phyloP scores from a whole-genome alignment of 768 basidiomycete species.

The Pleurotus tuber-regium region DNA sequence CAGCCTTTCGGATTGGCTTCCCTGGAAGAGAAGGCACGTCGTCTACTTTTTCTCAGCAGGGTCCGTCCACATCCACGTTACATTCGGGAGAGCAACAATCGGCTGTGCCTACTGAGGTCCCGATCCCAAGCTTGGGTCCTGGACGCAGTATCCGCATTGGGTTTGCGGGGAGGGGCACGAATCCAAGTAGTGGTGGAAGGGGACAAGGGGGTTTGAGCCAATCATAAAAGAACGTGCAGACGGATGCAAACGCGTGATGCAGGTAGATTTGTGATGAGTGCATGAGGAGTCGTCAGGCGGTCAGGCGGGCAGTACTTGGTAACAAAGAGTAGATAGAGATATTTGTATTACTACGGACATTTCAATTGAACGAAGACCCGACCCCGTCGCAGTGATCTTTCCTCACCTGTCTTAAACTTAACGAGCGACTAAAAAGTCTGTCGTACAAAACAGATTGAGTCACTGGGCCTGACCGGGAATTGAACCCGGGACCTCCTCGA shows the following conservation, averaged over 20 bases:
- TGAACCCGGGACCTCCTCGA: slow-evolving; percentile 89
- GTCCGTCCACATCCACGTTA: slow-evolving; percentile 5
- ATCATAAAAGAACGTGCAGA: background rate
- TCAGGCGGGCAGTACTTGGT: too few relatives aligned
- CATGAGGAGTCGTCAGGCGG: too few relatives aligned
- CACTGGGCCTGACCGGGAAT: slow-evolving; percentile 52
- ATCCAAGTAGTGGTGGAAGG: slow-evolving; percentile 18
- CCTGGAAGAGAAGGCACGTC: slow-evolving; percentile 10
- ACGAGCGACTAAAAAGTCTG: too few relatives aligned
- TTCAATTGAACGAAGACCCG: too few relatives aligned
- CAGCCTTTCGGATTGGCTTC: slow-evolving; percentile 12
- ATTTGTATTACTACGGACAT: too few relatives aligned
- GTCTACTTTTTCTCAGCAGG: slow-evolving; percentile 2
- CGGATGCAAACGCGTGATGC: too few relatives aligned
- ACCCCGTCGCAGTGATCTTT: too few relatives aligned
- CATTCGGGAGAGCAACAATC: slow-evolving; percentile 3
- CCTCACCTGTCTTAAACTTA: too few relatives aligned
- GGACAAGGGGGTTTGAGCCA: slow-evolving; percentile 13
- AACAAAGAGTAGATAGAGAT: too few relatives aligned
- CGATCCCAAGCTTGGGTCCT: slow-evolving; percentile 20
- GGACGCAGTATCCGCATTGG: slow-evolving; percentile 50
- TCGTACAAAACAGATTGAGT: too few relatives aligned
- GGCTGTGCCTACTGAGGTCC: slow-evolving; percentile 31
- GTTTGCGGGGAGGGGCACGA: slow-evolving; percentile 52
- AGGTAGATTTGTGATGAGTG: too few relatives aligned